Conservation (phyloP, 2,329 filamentous ascomycete genomes). For the Furcasterigmium furcatum region DNA sequence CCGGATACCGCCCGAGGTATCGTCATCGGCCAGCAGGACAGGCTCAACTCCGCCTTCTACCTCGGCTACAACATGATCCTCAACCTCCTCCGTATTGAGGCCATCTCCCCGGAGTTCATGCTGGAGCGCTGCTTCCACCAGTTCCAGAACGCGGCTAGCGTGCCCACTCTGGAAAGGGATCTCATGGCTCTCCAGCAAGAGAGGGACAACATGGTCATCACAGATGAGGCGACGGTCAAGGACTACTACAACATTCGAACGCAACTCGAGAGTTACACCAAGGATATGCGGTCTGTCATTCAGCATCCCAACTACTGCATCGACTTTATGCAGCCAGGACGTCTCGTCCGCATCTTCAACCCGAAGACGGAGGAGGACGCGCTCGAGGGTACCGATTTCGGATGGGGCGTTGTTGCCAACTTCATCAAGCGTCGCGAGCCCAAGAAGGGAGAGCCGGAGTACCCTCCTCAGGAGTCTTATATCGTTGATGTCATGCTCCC, state of each 20-base stretch:
- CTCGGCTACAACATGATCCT: slow-evolving; percentile 99
- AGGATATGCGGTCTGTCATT: slow-evolving; percentile 88
- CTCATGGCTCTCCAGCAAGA: slow-evolving; percentile 75
- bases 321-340: slow-evolving; percentile 82
- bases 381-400: slow-evolving; percentile 68
- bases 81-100: slow-evolving; percentile 94
- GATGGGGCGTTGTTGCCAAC: slow-evolving; percentile 88
- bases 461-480: slow-evolving; percentile 71
- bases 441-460: slow-evolving; percentile 66
- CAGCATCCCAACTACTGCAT: slow-evolving; percentile 86
- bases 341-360: slow-evolving; percentile 82
- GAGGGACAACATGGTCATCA: slow-evolving; percentile 69
- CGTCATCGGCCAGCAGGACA: slow-evolving; percentile 94
- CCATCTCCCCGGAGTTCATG: slow-evolving; percentile 99
- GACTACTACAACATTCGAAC: slow-evolving; percentile 92
- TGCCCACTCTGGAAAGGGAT: slow-evolving; percentile 80
- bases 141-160: slow-evolving; percentile 91
- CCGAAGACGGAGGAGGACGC: slow-evolving; percentile 39
- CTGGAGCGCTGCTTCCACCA: slow-evolving; percentile 97
- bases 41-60: slow-evolving; percentile 95
- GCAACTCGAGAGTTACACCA: slow-evolving; percentile 77
- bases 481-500: slow-evolving; percentile 79
- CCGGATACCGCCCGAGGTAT: slow-evolving; percentile 92
- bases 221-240: slow-evolving; percentile 83
- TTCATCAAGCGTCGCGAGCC: slow-evolving; percentile 62